Base-by-base conservation (phyloP, 805 yeast genomes). In the Metschnikowia gelsemii region DNA sequence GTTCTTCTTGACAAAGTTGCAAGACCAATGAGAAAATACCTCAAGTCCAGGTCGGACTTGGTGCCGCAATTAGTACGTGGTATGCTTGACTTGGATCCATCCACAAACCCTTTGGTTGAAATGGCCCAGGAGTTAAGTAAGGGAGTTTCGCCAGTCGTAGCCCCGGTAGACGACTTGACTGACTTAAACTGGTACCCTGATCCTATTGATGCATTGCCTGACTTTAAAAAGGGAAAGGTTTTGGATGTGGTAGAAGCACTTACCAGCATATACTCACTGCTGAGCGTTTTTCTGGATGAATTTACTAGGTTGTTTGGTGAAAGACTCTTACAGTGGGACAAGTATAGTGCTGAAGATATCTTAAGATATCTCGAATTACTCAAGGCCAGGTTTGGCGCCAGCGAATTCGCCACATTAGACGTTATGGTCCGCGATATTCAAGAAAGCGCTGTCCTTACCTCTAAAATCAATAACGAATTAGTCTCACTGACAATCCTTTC, bases 121-220 rank as follows among this genome's bases (percentile, higher is more conserved):
- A 57, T 87, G 20, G 72, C 83, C 0, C 63, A 65, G 4, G 84
- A 81, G 45, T 62, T 88, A 9, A 62, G 66, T 39, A 63, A 56
- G 11, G 56, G 24, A 14, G 32, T 17, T 4, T 22, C 32, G n/a
- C 42, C 38, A 4, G 30, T 31, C 4, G 13, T 37, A 5, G 45
- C 50, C 3, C 34, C 43, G 4, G 47, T 55, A 5, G 78, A 76
- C 31, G 78, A 73, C 28, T 56, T 68, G 35, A 50, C 66, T 8
- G 80, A 76, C 49, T 54, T 79, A 2, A 66, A 75, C 34, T 87
- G 96, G 96, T 59, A 61, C 7, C 96, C 96, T 0, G 95, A 87
- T 51, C 96, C 96, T 0, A 74, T 86, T 12, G 96, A 88, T 63
- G 95, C 96, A 0, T 74, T 89, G n/a, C 87, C 90, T 0, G 95